Evolutionary conservation across 2,329 filamentous ascomycete species (phyloP), one percentile per base, ranked within the genome.

Genomic region (Claviceps fusiformis): DNA sequence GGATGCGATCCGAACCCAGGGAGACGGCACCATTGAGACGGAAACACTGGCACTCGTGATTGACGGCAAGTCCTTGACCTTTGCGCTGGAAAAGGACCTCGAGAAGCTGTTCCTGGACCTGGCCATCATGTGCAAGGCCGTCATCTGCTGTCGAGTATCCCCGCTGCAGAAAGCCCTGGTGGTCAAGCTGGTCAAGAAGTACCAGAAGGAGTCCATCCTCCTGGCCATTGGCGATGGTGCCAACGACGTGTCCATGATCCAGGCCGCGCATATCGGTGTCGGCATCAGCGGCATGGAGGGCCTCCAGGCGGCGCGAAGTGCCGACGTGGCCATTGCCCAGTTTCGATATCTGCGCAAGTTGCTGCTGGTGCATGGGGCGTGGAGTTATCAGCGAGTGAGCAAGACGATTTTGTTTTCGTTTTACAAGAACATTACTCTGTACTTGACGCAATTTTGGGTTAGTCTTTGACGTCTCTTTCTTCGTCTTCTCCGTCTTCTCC

Each of bases 161-260:
- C 93, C 93, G 3, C 77, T 98, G 50, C 93, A 98, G 65, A 98
- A 98, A 71, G 95, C 93, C 17, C 76, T 98, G 59, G 93, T 98
- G 27, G 93, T 98, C 62, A 98, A 98, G 75, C 82, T 97, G 61
- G 93, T 98, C 66, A 98, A 97, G 73, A 89, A 90, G 62, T 81
- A 82, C 61, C 89, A 95, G 68, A 81, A 93, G 61, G 88, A 96
- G 67, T 83, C 89, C 13, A 90, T 98, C 62, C 82, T 96, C 54
- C 82, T 98, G 52, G 93, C 93, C 53, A 96, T 98, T 68, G 93
- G 93, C 62, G 93, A 98, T 64, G 93, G 93, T 60, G 93, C 93
- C 50, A 98, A 98, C 71, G 93, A 98, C 65, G 93, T 98, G n/a
- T 96, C 92, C 19, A 98, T 98, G 93, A 98, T 98, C 55, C 93